Evolutionary conservation across 306 rosid species (phyloP).

Genomic region (Cucumis melo): DNA sequence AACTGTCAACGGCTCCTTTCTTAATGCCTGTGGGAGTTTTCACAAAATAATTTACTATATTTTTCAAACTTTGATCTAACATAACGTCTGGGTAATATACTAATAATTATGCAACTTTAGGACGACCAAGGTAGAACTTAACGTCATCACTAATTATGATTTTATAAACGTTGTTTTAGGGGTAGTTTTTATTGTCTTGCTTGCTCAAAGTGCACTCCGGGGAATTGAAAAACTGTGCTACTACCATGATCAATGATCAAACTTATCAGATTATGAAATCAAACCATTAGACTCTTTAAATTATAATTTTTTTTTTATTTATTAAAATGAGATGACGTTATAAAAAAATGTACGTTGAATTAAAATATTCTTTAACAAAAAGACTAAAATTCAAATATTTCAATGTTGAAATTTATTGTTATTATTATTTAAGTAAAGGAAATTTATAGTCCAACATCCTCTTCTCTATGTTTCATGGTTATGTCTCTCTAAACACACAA

Average conservation of each 20-base stretch:
- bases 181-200: background rate
- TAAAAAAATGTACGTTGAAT: no score
- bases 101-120: background rate
- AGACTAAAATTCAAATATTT: no score
- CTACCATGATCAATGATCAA: background rate
- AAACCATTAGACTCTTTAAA: background rate
- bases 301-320: background rate
- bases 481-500: no score
- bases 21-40: constrained; percentile 39
- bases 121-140: background rate
- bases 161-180: background rate
- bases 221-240: background rate
- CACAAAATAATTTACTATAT: background rate
- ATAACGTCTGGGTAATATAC: background rate
- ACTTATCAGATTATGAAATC: background rate
- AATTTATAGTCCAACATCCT: no score
- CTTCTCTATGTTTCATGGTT: no score
- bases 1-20: constrained; percentile 92
- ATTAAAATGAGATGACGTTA: background rate
- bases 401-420: no score
- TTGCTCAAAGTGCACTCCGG: no score
- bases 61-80: background rate
- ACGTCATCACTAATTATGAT: background rate
- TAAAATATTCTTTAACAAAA: no score
- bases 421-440: no score